Evolutionary conservation across 352 stramenopile genomes (phyloP), one percentile per base, ranked within the genome.

Genomic region (Pythium rhizo-oryzae): DNA sequence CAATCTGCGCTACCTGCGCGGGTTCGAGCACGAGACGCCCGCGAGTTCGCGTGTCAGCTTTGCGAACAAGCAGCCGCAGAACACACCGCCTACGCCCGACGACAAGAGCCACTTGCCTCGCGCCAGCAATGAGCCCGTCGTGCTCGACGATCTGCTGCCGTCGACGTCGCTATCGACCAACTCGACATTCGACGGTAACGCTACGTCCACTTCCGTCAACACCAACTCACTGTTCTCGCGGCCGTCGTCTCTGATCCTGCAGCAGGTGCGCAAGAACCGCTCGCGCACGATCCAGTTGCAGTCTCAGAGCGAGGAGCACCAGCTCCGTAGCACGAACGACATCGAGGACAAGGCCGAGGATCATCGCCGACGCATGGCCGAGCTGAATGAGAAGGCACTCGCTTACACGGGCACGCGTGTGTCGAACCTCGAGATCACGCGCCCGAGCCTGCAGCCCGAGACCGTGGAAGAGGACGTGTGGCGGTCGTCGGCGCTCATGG

Each of bases 331-430:
- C 5, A 87, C 79, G 1, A 78, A 87, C 51, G 73, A 83, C 24
- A 67, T 91, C 61, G 71, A 69, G 21, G 75, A 74, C 59, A 74
- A 82, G 18, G 72, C 84, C 62, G 76, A 80, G 54, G 77, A 89
- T 57, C 82, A 91, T 58, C 65, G 62, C 21, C 76, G 67, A n/a
- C 79, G 82, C n/a, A 91, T 91, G 82, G 77, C 74, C 12, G 80
- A 91, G 62, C 74, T 91, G n/a, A 84, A 84, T n/a, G 68, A 80
- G 21, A 76, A 78, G 33, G 72, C 71, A 12, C 50, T 81, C 46
- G 72, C 84, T 55, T 75, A 80, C 57, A 75, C 72, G 18, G 80
- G 80, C 21, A 72, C 79, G 23, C 78, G 81, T 4, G 70, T 82
- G 21, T 89, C 79, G 1, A 84, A 41, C 4, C 47, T 72, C 7